Conservation (phyloP, 2,329 filamentous ascomycete species). For the Exophiala spinifera region DNA sequence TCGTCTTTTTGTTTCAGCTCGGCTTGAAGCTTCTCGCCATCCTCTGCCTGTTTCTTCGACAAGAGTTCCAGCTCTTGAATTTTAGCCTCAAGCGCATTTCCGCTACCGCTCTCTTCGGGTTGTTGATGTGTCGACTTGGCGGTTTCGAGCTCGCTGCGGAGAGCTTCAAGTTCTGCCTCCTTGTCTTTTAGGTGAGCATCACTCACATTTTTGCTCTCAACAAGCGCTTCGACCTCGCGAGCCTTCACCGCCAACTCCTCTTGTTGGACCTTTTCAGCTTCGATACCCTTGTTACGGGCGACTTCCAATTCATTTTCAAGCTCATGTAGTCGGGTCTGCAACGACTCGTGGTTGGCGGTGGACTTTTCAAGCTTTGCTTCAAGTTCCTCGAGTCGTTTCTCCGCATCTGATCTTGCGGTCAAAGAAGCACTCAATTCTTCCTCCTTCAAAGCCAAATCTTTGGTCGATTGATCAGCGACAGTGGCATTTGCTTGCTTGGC, state of each 20-base stretch:
- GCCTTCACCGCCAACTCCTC: slow-evolving; percentile 10
- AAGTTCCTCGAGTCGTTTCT: slow-evolving; percentile 10
- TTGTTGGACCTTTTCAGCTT: not conserved
- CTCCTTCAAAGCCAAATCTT: slow-evolving; percentile 10
- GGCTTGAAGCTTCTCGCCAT: slow-evolving; percentile 4
- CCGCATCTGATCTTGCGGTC: slow-evolving; percentile 5
- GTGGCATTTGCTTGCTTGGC: slow-evolving; percentile 1
- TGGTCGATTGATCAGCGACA: slow-evolving; percentile 3
- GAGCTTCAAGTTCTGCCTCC: not conserved
- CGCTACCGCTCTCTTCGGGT: not conserved
- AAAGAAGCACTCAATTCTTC: slow-evolving; percentile 11
- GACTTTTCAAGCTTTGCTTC: slow-evolving; percentile 3
- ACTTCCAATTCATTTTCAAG: not conserved
- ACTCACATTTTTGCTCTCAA: slow-evolving; percentile 9
- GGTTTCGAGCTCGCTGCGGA: not conserved
- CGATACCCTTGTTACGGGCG: not conserved
- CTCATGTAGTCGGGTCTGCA: not conserved
- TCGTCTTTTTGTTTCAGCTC: slow-evolving; percentile 10
- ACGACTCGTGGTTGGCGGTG: not conserved
- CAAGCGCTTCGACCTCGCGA: slow-evolving; percentile 9
- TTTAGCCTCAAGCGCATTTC: slow-evolving; percentile 1
- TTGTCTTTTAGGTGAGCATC: slow-evolving; percentile 9
- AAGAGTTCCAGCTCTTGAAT: slow-evolving; percentile 8
- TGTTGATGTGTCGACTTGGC: not conserved
- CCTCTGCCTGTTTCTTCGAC: slow-evolving; percentile 1